Conservation (phyloP, 257 asterid species). For the Solanum tacnaense region DNA sequence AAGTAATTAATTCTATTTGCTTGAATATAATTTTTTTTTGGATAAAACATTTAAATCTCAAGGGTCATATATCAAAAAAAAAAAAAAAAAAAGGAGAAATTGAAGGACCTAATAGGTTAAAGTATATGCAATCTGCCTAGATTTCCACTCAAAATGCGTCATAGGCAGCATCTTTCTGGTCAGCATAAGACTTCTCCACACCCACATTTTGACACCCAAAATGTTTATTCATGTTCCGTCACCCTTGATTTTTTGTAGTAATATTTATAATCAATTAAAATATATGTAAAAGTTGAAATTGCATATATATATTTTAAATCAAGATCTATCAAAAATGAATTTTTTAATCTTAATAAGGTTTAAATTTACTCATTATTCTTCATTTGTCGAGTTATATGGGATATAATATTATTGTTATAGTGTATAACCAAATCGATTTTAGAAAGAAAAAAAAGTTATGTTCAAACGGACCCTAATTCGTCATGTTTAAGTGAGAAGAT, state of each 20-base stretch:
- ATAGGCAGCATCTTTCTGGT: background rate
- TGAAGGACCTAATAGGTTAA: background rate
- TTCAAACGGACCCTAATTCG: background rate
- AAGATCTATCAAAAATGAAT: no score
- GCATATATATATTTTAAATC: background rate
- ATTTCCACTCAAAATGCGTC: slow-evolving; percentile 2
- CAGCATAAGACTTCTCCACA: background rate
- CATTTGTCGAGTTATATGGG: background rate
- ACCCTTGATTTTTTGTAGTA: background rate
- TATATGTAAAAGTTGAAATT: background rate
- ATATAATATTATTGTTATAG: background rate
- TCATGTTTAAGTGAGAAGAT: background rate
- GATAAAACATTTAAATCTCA: background rate
- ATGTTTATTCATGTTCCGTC: background rate
- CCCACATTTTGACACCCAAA: background rate
- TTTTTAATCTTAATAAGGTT: no score
- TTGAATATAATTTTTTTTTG: background rate
- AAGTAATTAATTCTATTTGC: background rate
- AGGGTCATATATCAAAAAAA: background rate
- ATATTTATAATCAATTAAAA: background rate
- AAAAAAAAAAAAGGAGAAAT: background rate
- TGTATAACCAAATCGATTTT: background rate
- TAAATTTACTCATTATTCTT: no score
- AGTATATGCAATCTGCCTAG: background rate
- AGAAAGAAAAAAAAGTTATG: background rate